Base-by-base conservation (phyloP, 176 grass and related monocot species). In the Poa pratensis region DNA sequence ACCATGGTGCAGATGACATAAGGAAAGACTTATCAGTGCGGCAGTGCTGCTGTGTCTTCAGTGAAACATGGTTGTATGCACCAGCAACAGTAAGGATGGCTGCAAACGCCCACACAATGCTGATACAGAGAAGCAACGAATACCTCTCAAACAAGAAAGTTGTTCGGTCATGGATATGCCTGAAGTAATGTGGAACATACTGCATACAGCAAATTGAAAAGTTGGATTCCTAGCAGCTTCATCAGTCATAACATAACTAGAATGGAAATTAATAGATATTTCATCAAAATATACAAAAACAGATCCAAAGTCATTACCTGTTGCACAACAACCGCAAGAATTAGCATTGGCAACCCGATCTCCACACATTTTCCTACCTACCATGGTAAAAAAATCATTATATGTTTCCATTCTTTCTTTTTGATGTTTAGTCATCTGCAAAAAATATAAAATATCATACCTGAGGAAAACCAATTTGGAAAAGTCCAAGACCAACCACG, bases 321-420 rank as follows among this genome's bases (percentile, higher is more conserved):
- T 80, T 96, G 94, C 82, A 91, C 86, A 28, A 92, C 28, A 68
- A 96, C 85, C 8, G 86, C 88, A 67, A 96, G 79, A 87, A 99
- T 92, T 84, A 99, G 88, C 91, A 96, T 94, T 53, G 97, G 94
- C 77, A 99, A 76, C 57, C 97, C 97, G 45, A 99, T 92, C 92
- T 99, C 97, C 82, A 99, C 97, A 84, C 97, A 99, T 91, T 99
- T 99, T 64, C 97, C 97, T 52, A 99, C 92, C 97, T 99, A 82
- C 43, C 79, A 70, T 84, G 22, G 39, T 61, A 66, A 83, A 49
- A 19, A 71, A 87, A 81, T 8, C 74, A 80, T 73, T 85, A 77
- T 59, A 76, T 76, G 49, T 48, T 77, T 74, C 18, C 22, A 43
- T 83, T 80, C n/a, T 50, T 73, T 83, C 15, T 35, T 14, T 48